Evolutionary conservation across 1,284 basidiomycete species (phyloP).

Genomic region (Pholiota adiposa): DNA sequence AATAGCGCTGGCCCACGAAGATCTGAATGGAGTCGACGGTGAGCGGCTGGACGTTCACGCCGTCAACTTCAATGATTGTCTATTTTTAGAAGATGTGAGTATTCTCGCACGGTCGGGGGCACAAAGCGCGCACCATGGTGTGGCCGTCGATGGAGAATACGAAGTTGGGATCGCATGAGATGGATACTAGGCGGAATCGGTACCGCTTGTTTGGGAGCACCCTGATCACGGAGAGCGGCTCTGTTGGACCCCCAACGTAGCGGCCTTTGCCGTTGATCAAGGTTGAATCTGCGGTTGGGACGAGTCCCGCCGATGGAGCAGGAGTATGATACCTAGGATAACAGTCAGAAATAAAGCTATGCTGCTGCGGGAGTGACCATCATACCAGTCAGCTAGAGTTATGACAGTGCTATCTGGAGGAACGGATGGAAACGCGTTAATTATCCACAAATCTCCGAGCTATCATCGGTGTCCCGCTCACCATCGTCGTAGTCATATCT

Average conservation of each 20-base stretch:
- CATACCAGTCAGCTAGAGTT: conserved; percentile 36
- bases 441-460: neutral
- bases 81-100: conserved; percentile 1
- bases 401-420: conserved; percentile 34
- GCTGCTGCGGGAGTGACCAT: neutral
- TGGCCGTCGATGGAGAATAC: conserved; percentile 51
- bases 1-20: conserved; percentile 38
- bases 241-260: conserved; percentile 32
- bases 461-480: conserved; percentile 10
- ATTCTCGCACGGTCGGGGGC: conserved; percentile 15
- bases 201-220: conserved; percentile 38
- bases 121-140: conserved; percentile 30
- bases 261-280: conserved; percentile 46
- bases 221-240: conserved; percentile 36
- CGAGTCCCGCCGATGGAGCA: conserved; percentile 43
- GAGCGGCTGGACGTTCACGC: conserved; percentile 25
- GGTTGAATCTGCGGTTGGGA: conserved; percentile 32
- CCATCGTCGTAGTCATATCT: conserved; percentile 42
- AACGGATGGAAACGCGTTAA: neutral
- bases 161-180: conserved; percentile 44
- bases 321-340: conserved; percentile 24
- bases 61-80: conserved; percentile 36
- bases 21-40: conserved; percentile 33
- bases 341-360: neutral
- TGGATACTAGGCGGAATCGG: conserved; percentile 54